phyloP scores from a whole-genome alignment of 2,329 filamentous ascomycete species.

The Claviceps fusiformis region DNA sequence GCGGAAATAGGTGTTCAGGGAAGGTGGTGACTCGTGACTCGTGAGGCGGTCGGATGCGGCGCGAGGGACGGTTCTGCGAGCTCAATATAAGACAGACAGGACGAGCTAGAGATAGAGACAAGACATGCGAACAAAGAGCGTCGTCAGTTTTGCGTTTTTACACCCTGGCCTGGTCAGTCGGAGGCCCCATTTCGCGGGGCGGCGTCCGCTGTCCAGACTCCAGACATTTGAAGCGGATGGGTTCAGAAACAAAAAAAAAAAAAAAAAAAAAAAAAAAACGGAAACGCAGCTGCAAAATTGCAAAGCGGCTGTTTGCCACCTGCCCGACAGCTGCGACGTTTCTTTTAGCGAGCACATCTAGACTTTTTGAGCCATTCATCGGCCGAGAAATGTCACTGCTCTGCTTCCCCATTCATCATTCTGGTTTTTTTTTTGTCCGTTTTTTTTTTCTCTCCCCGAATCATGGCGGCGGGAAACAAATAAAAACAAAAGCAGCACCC shows the following conservation, averaged over 20 bases:
- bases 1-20: not conserved
- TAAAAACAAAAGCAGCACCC: not conserved
- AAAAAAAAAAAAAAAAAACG: no score
- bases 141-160: no score
- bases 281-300: not conserved
- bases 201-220: not conserved
- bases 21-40: no score
- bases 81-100: not conserved
- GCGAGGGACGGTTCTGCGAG: no score
- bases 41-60: no score
- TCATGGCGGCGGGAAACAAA: not conserved
- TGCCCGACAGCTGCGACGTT: slow-evolving; percentile 1
- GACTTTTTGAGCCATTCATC: not conserved
- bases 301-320: not conserved
- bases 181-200: not conserved
- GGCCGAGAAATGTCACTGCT: not conserved
- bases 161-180: no score
- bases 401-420: no score
- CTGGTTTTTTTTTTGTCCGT: not conserved
- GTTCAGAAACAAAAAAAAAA: not conserved
- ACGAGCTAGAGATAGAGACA: not conserved
- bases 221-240: no score
- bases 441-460: not conserved
- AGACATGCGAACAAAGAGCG: no score
- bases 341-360: not conserved